phyloP scores from a whole-genome alignment of 345 rosid genomes.

The Populus nigra region DNA sequence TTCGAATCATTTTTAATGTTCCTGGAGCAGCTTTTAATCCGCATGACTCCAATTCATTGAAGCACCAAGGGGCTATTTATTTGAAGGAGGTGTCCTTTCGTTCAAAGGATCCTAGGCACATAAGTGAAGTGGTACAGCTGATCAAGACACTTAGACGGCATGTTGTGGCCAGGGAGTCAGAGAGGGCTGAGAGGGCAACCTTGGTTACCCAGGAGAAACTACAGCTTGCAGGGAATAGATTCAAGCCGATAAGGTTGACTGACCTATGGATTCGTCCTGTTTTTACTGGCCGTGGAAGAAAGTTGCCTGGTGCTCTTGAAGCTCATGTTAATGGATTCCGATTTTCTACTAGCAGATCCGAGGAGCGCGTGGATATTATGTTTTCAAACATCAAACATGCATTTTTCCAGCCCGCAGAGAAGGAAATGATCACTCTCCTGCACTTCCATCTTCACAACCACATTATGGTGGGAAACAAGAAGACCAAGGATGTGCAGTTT shows the following conservation, averaged over 20 bases:
- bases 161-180: slow-evolving; percentile 77
- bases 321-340: slow-evolving; percentile 83
- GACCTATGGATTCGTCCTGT: slow-evolving; percentile 84
- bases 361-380: slow-evolving; percentile 81
- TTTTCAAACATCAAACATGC: slow-evolving; percentile 81
- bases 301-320: slow-evolving; percentile 76
- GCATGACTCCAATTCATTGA: slow-evolving; percentile 59
- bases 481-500: slow-evolving; percentile 90
- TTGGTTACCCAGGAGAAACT: slow-evolving; percentile 83
- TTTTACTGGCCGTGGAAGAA: slow-evolving; percentile 88
- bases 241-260: slow-evolving; percentile 71
- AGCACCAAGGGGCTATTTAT: slow-evolving; percentile 64
- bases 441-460: slow-evolving; percentile 88
- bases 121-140: slow-evolving; percentile 70
- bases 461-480: slow-evolving; percentile 88
- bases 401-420: slow-evolving; percentile 89
- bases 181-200: slow-evolving; percentile 84
- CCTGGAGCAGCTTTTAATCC: slow-evolving; percentile 82
- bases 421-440: slow-evolving; percentile 76
- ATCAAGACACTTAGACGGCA: slow-evolving; percentile 84
- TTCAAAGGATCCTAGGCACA: slow-evolving; percentile 84
- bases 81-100: slow-evolving; percentile 79
- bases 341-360: slow-evolving; percentile 63
- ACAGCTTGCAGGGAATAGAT: slow-evolving; percentile 77
- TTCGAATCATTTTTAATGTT: slow-evolving; percentile 73